Base-by-base conservation (phyloP, 2,329 filamentous ascomycete genomes). In the Dactylellina sp. region DNA sequence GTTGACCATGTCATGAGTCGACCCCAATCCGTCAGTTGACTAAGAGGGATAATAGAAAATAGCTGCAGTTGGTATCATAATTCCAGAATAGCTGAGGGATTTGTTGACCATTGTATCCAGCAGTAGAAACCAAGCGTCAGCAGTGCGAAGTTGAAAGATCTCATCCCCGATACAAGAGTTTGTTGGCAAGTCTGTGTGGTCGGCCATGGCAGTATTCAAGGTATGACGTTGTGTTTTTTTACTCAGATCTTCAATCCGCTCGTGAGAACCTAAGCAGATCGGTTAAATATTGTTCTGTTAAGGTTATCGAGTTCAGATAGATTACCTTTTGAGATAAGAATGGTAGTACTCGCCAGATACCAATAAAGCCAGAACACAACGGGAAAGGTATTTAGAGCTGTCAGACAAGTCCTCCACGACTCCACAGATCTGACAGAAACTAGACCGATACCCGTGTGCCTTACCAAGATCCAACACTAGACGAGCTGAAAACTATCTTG, bases 1-100 rank as follows among this genome's bases (percentile, higher is more conserved):
- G 44, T 75, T 75, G 68, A 66, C 61, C 61, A 62, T 74, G 61
- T 66, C 70, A 66, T 25, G 37, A 75, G 46, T 56, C 40, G 61
- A 37, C 56, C 50, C 46, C 57, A 39, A 63, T 47, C 14, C 59
- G 18, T 40, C 50, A 47, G 40, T 56, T 70, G 59, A 44, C 2
- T 7, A 35, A 18, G 42, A 35, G 53, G n/a, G 46, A 68, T 39
- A 40, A 53, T 9, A 37, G 25, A 40, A 63, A 55, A 35, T 6
- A 61, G 71, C 39, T 75, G 62, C 61, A 57, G 22, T 16, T 59
- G 52, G 57, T 53, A 60, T 75, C 56, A 70, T 75, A 70, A 44
- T 49, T 52, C 57, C 55, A 63, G 71, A n/a, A 49, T 37, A 22
- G 47, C 24, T 16, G 50, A 49, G 50, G 24, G 7, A 32, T 32